A percentile compares a stretch with the other conserved stretches of the same genome.
phyloP scores from a whole-genome alignment of 2,329 filamentous ascomycete genomes.

The Aspergillus ruber region DNA sequence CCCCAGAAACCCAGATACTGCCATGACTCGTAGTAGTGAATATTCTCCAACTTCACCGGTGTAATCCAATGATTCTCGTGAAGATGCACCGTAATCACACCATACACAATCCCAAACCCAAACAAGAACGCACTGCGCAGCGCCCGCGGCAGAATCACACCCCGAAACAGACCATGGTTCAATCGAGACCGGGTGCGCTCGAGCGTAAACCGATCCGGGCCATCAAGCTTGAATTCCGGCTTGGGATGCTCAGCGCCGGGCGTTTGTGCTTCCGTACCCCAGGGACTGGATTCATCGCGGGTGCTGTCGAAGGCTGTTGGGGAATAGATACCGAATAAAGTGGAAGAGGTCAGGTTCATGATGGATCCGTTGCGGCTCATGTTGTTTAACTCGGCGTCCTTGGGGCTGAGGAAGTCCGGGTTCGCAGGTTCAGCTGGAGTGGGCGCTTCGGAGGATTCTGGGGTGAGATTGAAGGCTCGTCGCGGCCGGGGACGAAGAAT shows the following conservation, averaged over 20 bases:
- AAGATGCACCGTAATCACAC: conserved; percentile 70
- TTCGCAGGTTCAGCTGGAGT: conserved; percentile 34
- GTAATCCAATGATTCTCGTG: conserved; percentile 62
- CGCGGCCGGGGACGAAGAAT: conserved; percentile 65
- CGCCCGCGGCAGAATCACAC: conserved; percentile 48
- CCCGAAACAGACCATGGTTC: conserved; percentile 32
- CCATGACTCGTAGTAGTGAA: conserved; percentile 51
- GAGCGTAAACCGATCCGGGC: conserved; percentile 20
- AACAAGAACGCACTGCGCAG: conserved; percentile 64
- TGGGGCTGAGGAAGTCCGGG: conserved; percentile 28
- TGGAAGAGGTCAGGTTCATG: conserved; percentile 80
- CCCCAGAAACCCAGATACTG: conserved; percentile 78
- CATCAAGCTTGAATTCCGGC: conserved; percentile 31
- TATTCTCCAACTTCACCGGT: conserved; percentile 54
- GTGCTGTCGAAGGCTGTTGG: conserved; percentile 53
- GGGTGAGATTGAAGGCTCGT: conserved; percentile 60
- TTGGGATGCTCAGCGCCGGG: conserved; percentile 45
- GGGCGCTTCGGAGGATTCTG: conserved; percentile 37
- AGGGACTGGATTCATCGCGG: conserved; percentile 62
- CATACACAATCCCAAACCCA: conserved; percentile 73
- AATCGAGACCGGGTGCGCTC: conserved; percentile 30
- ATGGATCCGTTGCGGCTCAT: conserved; percentile 69
- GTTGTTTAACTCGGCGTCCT: conserved; percentile 30
- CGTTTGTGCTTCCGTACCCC: conserved; percentile 70
- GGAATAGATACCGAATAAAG: conserved; percentile 85